phyloP scores from a whole-genome alignment of 768 basidiomycete genomes.

The Gloeopeniophorella convolvens region DNA sequence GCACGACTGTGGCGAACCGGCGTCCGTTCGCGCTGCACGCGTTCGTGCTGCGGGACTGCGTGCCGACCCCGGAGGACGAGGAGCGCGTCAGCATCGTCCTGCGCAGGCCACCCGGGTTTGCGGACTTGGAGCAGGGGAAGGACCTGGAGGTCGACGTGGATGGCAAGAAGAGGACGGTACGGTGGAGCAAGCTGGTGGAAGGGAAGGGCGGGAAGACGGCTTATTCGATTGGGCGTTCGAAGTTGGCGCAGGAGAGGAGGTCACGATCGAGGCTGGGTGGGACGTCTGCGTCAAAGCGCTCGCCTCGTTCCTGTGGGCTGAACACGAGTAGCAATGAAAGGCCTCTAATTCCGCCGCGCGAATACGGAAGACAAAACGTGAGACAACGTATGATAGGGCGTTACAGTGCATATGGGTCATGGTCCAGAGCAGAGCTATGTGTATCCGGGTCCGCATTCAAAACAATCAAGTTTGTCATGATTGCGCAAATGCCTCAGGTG shows the following conservation, averaged over 20 bases:
- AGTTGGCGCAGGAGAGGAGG: conserved; percentile 37
- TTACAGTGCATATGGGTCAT: too few species aligned
- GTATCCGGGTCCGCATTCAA: too few species aligned
- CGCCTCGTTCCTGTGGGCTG: conserved; percentile 24
- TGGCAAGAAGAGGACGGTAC: conserved; percentile 27
- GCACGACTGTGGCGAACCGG: conserved; percentile 40
- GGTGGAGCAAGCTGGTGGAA: conserved; percentile 34
- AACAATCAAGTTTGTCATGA: too few species aligned
- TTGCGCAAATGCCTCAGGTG: too few species aligned
- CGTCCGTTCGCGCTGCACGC: conserved; percentile 39
- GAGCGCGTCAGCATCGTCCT: conserved; percentile 40
- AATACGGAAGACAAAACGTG: too few species aligned
- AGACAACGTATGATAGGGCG: too few species aligned
- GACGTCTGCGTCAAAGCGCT: conserved; percentile 47
- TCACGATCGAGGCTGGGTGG: conserved; percentile 44
- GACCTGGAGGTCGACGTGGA: conserved; percentile 8
- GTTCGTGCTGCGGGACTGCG: conserved; percentile 41
- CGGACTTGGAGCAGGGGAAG: conserved; percentile 38
- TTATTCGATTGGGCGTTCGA: conserved; percentile 48
- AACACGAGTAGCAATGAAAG: too few species aligned
- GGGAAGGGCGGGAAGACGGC: conserved; percentile 48
- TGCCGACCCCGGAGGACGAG: conserved; percentile 35
- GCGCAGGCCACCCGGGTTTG: conserved; percentile 40
- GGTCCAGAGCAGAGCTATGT: too few species aligned
- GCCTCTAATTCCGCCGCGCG: too few species aligned